Evolutionary conservation across 1,284 basidiomycete species (phyloP), one percentile per base, ranked within the genome.

Genomic region (Pisolithus thermaeus): DNA sequence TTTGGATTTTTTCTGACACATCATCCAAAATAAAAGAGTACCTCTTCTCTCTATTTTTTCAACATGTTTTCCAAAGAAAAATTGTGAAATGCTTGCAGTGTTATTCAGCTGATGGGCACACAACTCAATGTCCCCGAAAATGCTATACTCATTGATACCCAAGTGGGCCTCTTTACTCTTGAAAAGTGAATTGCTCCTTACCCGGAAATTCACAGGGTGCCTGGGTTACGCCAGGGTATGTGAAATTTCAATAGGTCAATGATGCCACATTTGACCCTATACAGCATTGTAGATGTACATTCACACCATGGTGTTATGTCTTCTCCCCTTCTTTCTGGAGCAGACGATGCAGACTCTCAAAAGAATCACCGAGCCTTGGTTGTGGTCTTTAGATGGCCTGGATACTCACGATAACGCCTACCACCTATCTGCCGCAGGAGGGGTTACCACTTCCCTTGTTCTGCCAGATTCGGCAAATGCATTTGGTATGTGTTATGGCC

Each of bases 381-480:
- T 65, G 42, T 61, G 66, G 14, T 67, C 63, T 7, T 40, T 65
- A 11, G 64, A 65, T 35, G 63, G 49, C 18, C 46, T 65, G 50
- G 68, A 68, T 46, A 65, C 66, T 8, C 66, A 65, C 45, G 63
- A 68, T 40, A 66, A 65, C 2, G 50, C 55, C 20, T 65, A 68
- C 43, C 53, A 52, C 6, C 61, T 55, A 38, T 51, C 57, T n/a
- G 57, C 66, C 5, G 56, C 63, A 1, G 63, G 63, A n/a, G 82
- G 81, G 6, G 78, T 90, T 18, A 90, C 88, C 0, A 84, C 86
- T 2, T 77, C 85, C 1, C 74, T 90, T 47, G 70, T 85, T 14
- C 70, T 84, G 1, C 83, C 82, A 0, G 82, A 83, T 1, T 79
- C 76, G 8, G 75, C 72, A 22, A 70, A 78, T 61, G 77, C 76